Percentiles rank a stretch among this genome's conserved stretches.
These are phyloP conservation scores for Penicillium cinerascens DNA, from an alignment of 495 filamentous ascomycete genomes.

Conservation along the genomic window DNA sequence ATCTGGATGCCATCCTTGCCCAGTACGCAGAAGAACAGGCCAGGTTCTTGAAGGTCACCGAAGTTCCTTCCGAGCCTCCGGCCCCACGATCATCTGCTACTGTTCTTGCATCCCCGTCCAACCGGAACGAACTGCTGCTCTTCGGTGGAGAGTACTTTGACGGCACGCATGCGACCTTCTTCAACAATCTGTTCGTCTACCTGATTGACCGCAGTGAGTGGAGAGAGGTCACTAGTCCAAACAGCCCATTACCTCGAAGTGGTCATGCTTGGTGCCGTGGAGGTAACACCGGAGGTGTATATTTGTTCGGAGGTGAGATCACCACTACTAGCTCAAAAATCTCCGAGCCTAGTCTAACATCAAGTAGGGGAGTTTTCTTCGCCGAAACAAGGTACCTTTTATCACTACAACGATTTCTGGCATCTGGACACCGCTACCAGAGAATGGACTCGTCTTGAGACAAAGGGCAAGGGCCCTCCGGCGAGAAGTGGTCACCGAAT, in stretches of 20 bases:
- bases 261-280: constrained; percentile 91
- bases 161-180: constrained; percentile 60
- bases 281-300: constrained; percentile 80
- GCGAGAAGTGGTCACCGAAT: constrained; percentile 92
- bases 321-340: neutral
- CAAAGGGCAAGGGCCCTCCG: constrained; percentile 81
- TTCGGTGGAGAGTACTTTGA: constrained; percentile 81
- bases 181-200: constrained; percentile 80
- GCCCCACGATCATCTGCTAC: constrained; percentile 73
- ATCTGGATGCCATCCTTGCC: constrained; percentile 92
- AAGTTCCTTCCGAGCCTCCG: constrained; percentile 71
- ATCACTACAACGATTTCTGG: constrained; percentile 99
- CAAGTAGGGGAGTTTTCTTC: constrained; percentile 56
- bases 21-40: constrained; percentile 84
- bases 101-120: constrained; percentile 76
- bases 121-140: constrained; percentile 82
- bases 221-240: constrained; percentile 83
- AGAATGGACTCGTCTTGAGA: constrained; percentile 88
- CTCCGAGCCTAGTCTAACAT: neutral
- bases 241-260: constrained; percentile 84
- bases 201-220: constrained; percentile 83
- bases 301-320: constrained; percentile 75
- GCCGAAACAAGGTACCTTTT: constrained; percentile 97
- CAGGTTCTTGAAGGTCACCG: constrained; percentile 88
- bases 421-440: constrained; percentile 72